Percentiles rank a stretch among this genome's conserved stretches.
These are phyloP conservation scores for Ophiosphaerella korrae DNA, from an alignment of 2,329 filamentous ascomycete genomes.

Conservation along the genomic window DNA sequence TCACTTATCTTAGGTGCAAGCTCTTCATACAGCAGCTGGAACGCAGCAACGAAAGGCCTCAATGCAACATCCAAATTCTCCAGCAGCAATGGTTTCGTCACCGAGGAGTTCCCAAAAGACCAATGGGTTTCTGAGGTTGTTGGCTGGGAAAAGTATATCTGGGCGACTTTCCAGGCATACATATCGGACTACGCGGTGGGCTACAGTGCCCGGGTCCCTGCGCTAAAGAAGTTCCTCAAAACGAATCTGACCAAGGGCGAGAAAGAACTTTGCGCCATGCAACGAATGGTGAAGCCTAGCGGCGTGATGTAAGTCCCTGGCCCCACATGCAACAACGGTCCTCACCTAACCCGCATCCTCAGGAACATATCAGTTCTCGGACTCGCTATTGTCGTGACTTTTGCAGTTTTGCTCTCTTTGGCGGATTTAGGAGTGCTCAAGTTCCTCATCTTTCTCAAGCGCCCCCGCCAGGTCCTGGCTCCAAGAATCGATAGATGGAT, in stretches of 20 bases:
- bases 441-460: slow-evolving; percentile 22
- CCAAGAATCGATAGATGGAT: slow-evolving; percentile 33
- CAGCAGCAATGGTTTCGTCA: slow-evolving; percentile 3
- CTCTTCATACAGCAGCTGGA: not conserved
- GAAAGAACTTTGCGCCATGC: slow-evolving; percentile 14
- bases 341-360: too few species aligned
- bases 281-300: slow-evolving; percentile 24
- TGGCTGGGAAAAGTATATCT: slow-evolving; percentile 23
- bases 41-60: slow-evolving; percentile 1
- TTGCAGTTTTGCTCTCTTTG: slow-evolving; percentile 13
- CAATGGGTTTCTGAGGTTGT: slow-evolving; percentile 27
- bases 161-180: slow-evolving; percentile 15
- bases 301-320: slow-evolving; percentile 19
- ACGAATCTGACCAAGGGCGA: slow-evolving; percentile 13
- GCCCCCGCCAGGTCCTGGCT: slow-evolving; percentile 18
- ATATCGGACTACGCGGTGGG: slow-evolving; percentile 21
- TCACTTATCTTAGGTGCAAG: slow-evolving; percentile 2
- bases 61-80: slow-evolving; percentile 5
- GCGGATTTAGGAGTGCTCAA: slow-evolving; percentile 19
- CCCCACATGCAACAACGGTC: too few species aligned
- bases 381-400: slow-evolving; percentile 18
- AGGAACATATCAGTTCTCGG: slow-evolving; percentile 33
- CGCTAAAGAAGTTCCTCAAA: not conserved
- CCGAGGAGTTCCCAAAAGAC: slow-evolving; percentile 12
- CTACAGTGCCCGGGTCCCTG: slow-evolving; percentile 4